A percentile compares a stretch with the other conserved stretches of the same genome.
phyloP scores from a whole-genome alignment of 352 stramenopile species.

The Aphanomyces invadans region DNA sequence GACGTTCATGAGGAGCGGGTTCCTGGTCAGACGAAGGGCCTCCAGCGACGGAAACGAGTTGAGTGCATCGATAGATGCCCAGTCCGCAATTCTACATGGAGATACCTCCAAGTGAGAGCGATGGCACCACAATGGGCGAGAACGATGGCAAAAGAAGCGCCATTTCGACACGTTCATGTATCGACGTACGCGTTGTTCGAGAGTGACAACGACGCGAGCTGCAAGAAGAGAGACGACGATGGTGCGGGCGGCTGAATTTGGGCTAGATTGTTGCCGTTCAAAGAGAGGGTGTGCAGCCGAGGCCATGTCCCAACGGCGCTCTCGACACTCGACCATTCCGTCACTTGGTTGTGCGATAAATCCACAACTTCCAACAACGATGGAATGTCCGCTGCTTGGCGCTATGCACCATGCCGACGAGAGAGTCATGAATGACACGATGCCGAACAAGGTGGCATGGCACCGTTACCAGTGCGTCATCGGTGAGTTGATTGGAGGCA shows the following conservation, averaged over 20 bases:
- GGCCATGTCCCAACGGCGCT: conserved; percentile 34
- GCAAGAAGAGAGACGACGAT: conserved; percentile 27
- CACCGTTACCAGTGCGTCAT: too few relatives aligned
- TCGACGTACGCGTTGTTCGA: conserved; percentile 39
- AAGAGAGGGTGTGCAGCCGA: conserved; percentile 52
- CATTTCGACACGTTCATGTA: background rate
- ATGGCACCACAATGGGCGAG: too few relatives aligned
- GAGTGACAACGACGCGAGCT: conserved; percentile 47
- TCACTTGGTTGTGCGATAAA: conserved; percentile 51
- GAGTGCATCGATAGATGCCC: conserved; percentile 66
- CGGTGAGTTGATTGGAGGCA: conserved; percentile 42
- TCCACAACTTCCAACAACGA: conserved; percentile 44
- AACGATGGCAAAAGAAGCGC: background rate
- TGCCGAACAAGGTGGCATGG: too few relatives aligned
- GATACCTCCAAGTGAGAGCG: too few relatives aligned
- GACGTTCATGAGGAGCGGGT: conserved; percentile 57
- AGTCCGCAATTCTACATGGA: conserved; percentile 49
- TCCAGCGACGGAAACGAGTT: conserved; percentile 50
- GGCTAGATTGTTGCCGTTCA: conserved; percentile 51
- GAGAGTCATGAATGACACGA: conserved; percentile 33
- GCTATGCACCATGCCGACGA: too few relatives aligned
- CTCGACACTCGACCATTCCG: conserved; percentile 43
- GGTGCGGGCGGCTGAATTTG: conserved; percentile 31
- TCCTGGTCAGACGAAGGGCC: conserved; percentile 57
- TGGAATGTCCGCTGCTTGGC: too few relatives aligned